These are phyloP conservation scores for Spiraea crenata DNA, from an alignment of 331 rosid species.

Conservation along the genomic window DNA sequence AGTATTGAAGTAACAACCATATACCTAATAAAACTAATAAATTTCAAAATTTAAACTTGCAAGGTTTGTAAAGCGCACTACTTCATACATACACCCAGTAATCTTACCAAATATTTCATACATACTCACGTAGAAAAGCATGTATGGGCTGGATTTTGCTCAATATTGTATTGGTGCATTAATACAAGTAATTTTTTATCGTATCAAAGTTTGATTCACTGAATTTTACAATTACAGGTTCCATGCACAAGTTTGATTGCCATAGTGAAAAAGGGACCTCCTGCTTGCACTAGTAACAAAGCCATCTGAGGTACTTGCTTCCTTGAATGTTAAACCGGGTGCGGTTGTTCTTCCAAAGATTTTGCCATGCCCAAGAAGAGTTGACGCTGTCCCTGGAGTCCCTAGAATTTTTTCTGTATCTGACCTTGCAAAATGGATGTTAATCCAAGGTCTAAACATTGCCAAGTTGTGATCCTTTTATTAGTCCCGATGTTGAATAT, in stretches of 20 bases:
- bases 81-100: too few species aligned
- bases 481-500: conserved; percentile 86
- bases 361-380: conserved; percentile 30
- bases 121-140: too few species aligned
- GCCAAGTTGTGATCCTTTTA: conserved; percentile 85
- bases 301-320: conserved; percentile 16
- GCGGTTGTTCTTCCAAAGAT: conserved; percentile 39
- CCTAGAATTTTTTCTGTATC: conserved; percentile 24
- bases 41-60: too few species aligned
- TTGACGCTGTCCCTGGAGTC: conserved; percentile 28
- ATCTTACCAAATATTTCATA: too few species aligned
- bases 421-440: conserved; percentile 47
- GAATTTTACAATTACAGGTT: conserved; percentile 35
- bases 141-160: too few species aligned
- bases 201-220: background rate
- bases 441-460: conserved; percentile 76
- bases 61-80: too few species aligned
- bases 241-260: conserved; percentile 50
- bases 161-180: too few species aligned
- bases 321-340: conserved; percentile 42
- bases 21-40: too few species aligned
- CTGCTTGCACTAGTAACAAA: conserved; percentile 24
- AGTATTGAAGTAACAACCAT: too few species aligned
- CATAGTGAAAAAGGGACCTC: conserved; percentile 56
- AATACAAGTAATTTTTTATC: background rate